A percentile compares a stretch with the other conserved stretches of the same genome.
phyloP scores from a whole-genome alignment of 192 early-diverging fungal genomes.

The Coemansia sp. region DNA sequence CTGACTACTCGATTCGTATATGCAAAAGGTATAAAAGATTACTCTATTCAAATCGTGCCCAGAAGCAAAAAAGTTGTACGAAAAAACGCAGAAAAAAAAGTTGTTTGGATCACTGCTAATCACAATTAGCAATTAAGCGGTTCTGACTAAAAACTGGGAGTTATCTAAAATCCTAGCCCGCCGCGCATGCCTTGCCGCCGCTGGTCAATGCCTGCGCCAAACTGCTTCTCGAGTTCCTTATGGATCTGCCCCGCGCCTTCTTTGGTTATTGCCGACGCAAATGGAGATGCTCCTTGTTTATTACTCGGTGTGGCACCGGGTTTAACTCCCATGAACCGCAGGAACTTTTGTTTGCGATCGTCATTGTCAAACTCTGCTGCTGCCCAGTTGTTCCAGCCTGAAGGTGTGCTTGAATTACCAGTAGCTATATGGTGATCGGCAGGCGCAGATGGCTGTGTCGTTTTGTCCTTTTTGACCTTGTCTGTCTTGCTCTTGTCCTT shows the following conservation, averaged over 20 bases:
- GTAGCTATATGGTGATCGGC: background rate
- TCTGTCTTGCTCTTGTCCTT: conserved; percentile 17
- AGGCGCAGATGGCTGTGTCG: background rate
- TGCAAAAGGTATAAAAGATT: background rate
- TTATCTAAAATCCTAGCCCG: conserved; percentile 41
- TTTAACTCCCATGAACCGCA: conserved; percentile 50
- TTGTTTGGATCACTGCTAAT: background rate
- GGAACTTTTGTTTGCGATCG: conserved; percentile 46
- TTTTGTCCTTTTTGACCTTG: conserved; percentile 9
- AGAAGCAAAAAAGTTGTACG: background rate
- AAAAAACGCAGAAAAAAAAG: background rate
- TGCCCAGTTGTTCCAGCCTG: conserved; percentile 54
- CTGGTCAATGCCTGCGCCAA: conserved; percentile 29
- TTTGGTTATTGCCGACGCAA: conserved; percentile 49
- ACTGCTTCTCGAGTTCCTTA: conserved; percentile 50
- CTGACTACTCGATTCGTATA: background rate
- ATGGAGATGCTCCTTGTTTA: conserved; percentile 23
- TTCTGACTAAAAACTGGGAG: background rate
- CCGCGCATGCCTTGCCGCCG: conserved; percentile 38
- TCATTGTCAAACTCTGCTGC: conserved; percentile 43
- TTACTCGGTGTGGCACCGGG: background rate
- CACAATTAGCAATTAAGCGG: background rate
- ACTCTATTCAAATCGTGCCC: background rate
- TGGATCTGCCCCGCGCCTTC: conserved; percentile 29
- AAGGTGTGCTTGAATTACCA: background rate